Evolutionary conservation across 2,329 filamentous ascomycete species (phyloP), one percentile per base, ranked within the genome.

Genomic region (Aspergillus viridinutans): DNA sequence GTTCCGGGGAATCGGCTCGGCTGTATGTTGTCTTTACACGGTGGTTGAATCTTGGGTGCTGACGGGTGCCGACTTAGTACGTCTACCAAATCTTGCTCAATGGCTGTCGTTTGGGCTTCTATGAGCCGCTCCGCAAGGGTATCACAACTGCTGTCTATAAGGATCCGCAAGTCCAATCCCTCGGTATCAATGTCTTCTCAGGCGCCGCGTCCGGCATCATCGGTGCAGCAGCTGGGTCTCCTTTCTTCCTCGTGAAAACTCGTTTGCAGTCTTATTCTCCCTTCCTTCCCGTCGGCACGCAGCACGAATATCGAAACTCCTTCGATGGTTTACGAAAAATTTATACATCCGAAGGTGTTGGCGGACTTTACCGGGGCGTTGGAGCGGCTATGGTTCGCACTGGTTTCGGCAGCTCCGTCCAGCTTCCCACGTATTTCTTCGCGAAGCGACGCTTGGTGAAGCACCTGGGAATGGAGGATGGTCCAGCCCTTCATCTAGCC

Each of bases 211-310:
- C 92, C 3, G 94, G 94, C 54, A 85, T 99, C 61, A 83, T 99
- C 57, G 94, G 94, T 63, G 94, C 93, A 8, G 90, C 90, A n/a
- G 89, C 90, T 23, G 94, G 93, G 42, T 96, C 90, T 54, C 94
- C 94, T 2, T 97, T 99, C 77, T 99, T 99, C 83, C 85, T 99
- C 54, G 89, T 97, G 73, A 99, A 99, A 81, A 99, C 94, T 3
- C 86, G 94, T 47, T 81, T 99, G 57, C 94, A 99, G 76, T 96
- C 91, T 65, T 97, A 84, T 79, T 96, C 92, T 40, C 90, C 92
- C 4, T 94, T 92, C 75, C 82, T 94, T 12, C 94, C 94, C 3
- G 92, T 97, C 47, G 94, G 94, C 54, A 97, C 94, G n/a, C 94
- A 99, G 72, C 94, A 99, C 76, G 82, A 86, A 63, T 99, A 99